Conservation (phyloP, 2,329 filamentous ascomycete species). For the Epichloe brachyelytri region DNA sequence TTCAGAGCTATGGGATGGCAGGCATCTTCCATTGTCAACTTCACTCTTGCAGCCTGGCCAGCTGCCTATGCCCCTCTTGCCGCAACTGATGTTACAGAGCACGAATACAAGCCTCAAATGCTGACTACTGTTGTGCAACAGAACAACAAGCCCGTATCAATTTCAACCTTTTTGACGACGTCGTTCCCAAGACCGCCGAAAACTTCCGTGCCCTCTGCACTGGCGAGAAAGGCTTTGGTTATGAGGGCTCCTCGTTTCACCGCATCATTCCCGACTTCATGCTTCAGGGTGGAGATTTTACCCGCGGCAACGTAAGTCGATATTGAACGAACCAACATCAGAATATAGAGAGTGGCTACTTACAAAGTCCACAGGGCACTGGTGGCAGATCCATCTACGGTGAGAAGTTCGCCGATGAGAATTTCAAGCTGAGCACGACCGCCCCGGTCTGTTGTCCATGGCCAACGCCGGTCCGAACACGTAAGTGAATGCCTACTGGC, state of each 20-base stretch:
- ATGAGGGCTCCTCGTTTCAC: slow-evolving; percentile 77
- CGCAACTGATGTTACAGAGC: neutral
- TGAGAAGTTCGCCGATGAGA: slow-evolving; percentile 89
- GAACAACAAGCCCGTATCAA: slow-evolving; percentile 68
- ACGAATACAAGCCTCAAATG: neutral
- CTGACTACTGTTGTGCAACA: slow-evolving; percentile 18
- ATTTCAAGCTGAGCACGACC: slow-evolving; percentile 65
- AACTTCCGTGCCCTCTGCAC: slow-evolving; percentile 84
- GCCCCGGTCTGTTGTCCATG: slow-evolving; percentile 79
- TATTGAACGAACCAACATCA: neutral
- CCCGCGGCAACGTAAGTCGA: slow-evolving; percentile 67
- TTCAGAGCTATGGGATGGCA: neutral
- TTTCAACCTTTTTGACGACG: slow-evolving; percentile 77
- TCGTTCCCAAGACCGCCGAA: slow-evolving; percentile 74
- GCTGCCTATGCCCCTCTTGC: neutral
- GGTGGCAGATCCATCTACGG: slow-evolving; percentile 92
- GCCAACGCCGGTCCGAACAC: slow-evolving; percentile 94
- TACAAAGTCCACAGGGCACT: slow-evolving; percentile 53
- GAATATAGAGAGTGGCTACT: neutral
- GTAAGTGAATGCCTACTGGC: slow-evolving; percentile 28
- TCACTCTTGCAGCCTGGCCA: neutral
- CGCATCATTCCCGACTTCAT: slow-evolving; percentile 89
- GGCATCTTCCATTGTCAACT: neutral
- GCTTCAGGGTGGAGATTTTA: slow-evolving; percentile 95
- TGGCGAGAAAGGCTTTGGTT: slow-evolving; percentile 68